These are phyloP conservation scores for Verruconis gallopava DNA, from an alignment of 2,329 filamentous ascomycete genomes.

Conservation along the genomic window DNA sequence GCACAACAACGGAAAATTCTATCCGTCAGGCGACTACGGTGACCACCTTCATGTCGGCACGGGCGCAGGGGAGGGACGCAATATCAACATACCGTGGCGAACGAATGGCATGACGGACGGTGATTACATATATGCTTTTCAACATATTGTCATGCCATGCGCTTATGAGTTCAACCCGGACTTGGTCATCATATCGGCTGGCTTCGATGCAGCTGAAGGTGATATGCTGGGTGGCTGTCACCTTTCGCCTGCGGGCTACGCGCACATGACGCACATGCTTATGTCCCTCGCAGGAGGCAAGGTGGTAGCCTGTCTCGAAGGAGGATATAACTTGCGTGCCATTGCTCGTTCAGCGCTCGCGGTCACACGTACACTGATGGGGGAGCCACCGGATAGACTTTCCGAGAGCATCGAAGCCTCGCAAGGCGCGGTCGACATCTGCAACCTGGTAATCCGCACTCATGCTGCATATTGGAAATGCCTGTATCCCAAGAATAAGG, in stretches of 20 bases:
- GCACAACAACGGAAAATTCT: slow-evolving; percentile 71
- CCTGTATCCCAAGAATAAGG: slow-evolving; percentile 53
- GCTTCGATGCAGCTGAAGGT: slow-evolving; percentile 89
- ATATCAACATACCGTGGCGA: slow-evolving; percentile 59
- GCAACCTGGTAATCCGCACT: slow-evolving; percentile 43
- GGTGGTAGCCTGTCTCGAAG: slow-evolving; percentile 84
- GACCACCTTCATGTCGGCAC: slow-evolving; percentile 47
- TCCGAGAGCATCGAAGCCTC: slow-evolving; percentile 33
- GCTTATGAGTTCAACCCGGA: slow-evolving; percentile 88
- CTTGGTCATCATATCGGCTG: slow-evolving; percentile 86
- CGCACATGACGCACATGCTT: slow-evolving; percentile 98
- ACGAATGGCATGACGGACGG: slow-evolving; percentile 77
- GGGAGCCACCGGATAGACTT: slow-evolving; percentile 65
- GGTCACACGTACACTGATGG: slow-evolving; percentile 87
- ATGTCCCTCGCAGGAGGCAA: slow-evolving; percentile 89
- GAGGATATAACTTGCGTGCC: slow-evolving; percentile 85
- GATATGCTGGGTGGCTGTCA: slow-evolving; percentile 89
- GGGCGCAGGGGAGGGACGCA: slow-evolving; percentile 46
- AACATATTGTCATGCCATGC: slow-evolving; percentile 92
- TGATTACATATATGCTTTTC: slow-evolving; percentile 93
- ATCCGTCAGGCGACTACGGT: slow-evolving; percentile 52
- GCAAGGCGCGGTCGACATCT: slow-evolving; percentile 39
- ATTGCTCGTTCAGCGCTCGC: slow-evolving; percentile 88
- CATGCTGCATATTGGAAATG: slow-evolving; percentile 72
- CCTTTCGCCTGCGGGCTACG: slow-evolving; percentile 81